Percentiles rank a stretch among this genome's conserved stretches.
Evolutionary conservation across 768 basidiomycete species (phyloP).

Genomic region (Suillus hirtellus): DNA sequence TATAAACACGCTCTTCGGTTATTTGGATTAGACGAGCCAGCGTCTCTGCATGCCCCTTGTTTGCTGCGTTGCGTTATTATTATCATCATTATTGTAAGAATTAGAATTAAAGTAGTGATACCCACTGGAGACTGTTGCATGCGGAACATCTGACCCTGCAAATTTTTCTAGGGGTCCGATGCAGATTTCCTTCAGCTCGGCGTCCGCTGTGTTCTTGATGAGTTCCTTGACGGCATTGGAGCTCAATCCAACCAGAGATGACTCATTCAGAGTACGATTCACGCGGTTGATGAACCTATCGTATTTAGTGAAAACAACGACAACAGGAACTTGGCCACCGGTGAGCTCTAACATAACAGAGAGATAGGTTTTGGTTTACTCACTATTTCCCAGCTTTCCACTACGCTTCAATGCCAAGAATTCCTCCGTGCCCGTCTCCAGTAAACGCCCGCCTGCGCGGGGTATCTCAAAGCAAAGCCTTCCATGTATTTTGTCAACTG

Average conservation of each 20-base stretch:
- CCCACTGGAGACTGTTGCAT: neutral
- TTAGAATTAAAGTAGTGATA: neutral
- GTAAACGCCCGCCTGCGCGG: neutral
- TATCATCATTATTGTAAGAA: neutral
- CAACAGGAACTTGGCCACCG: neutral
- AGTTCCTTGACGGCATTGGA: neutral
- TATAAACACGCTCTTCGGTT: neutral
- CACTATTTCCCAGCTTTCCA: neutral
- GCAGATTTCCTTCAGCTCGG: neutral
- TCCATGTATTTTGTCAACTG: neutral
- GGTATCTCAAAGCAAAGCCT: conserved; percentile 1
- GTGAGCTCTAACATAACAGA: neutral
- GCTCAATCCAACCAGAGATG: neutral
- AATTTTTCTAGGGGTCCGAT: neutral
- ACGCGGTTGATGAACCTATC: conserved; percentile 1
- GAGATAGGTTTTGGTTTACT: neutral
- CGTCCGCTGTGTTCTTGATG: neutral
- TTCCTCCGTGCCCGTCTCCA: neutral
- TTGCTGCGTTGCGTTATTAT: neutral
- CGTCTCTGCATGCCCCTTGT: neutral
- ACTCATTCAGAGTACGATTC: neutral
- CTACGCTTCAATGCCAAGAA: neutral
- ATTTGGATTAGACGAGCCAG: neutral
- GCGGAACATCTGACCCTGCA: neutral
- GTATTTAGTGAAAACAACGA: neutral